Percentiles rank a stretch among this genome's conserved stretches.
These are phyloP conservation scores for Mortierella antarctica DNA, from an alignment of 192 early-diverging fungal species.

Conservation along the genomic window DNA sequence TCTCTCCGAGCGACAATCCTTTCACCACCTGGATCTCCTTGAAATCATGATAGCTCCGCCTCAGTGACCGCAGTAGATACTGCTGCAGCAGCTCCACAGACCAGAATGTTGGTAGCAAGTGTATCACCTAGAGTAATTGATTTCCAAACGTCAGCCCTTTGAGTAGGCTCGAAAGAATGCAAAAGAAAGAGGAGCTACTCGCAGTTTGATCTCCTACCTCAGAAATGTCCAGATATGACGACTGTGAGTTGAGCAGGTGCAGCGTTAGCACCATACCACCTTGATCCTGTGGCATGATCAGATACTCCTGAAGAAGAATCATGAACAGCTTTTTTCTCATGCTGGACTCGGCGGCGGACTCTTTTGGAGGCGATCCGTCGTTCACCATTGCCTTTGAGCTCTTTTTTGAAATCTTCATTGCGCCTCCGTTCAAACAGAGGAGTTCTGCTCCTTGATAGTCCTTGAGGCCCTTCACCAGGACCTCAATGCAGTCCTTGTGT, in stretches of 20 bases:
- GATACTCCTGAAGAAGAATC: conserved; percentile 61
- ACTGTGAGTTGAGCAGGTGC: conserved; percentile 62
- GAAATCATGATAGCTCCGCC: conserved; percentile 57
- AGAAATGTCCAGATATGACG: conserved; percentile 59
- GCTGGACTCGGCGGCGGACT: neutral
- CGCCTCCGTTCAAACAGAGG: conserved; percentile 63
- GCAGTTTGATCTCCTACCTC: conserved; percentile 49
- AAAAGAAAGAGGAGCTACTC: too few relatives aligned
- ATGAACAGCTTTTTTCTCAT: conserved; percentile 55
- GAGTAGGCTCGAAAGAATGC: too few relatives aligned
- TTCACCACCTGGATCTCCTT: conserved; percentile 60
- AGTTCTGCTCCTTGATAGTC: conserved; percentile 67
- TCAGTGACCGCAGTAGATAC: conserved; percentile 58
- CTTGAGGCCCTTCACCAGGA: conserved; percentile 57
- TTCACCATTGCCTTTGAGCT: neutral
- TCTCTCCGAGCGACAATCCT: conserved; percentile 63
- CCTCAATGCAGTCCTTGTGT: conserved; percentile 57
- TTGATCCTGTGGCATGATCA: conserved; percentile 57
- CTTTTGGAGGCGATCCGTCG: conserved; percentile 17
- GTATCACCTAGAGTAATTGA: conserved; percentile 53
- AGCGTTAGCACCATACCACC: conserved; percentile 15
- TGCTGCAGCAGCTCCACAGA: conserved; percentile 60
- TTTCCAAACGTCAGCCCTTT: neutral
- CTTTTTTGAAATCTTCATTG: conserved; percentile 32
- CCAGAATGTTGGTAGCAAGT: conserved; percentile 62